Evolutionary conservation across 805 yeast genomes (phyloP), one percentile per base, ranked within the genome.

Genomic region (Scheffersomyces lignosus): DNA sequence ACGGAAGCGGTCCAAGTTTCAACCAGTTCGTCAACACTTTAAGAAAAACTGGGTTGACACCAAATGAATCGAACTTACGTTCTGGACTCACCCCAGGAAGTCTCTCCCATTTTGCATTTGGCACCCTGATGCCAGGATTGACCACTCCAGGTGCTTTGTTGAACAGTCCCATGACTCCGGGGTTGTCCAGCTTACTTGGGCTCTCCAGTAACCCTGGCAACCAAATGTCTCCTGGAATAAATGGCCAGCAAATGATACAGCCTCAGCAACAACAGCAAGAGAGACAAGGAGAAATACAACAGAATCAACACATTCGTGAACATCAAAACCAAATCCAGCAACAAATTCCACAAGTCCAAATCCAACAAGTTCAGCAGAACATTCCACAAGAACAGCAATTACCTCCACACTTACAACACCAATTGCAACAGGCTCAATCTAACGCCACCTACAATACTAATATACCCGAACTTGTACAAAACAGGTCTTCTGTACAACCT

Each of bases 41-140:
- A 34, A 53, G 69, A 25, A 66, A 77, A 43, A 57, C 86, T 0
- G 91, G 88, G 0, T 64, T 87, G 31, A 82, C 89, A 0, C 93
- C 93, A 3, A 84, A 81, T 56, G 95, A 86, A 53, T 77, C 87
- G 4, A 74, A 80, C 33, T 47, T 87, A 33, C 70, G 95, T 46
- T 70, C 86, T 0, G 91, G 93, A 0, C 56, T 83, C 18, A 81
- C 90, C 0, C 90, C 90, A 0, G 86, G 81, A 2, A 40, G 54
- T 23, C 52, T 44, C 34, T 56, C 45, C 10, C 43, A 44, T 5
- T 60, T 62, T 54, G 55, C 71, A 24, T 56, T 70, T 38, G 56
- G 62, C 26, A 60, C 37, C 33, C 70, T 43, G 40, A 58, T 51
- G 41, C 75, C 53, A 24, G 74, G 64, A 34, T 57, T 57, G 44